Percentiles rank a stretch among this genome's conserved stretches.
These are phyloP conservation scores for Pseudotsuga menziesii DNA, from an alignment of 75 land plant genomes.

Conservation along the genomic window DNA sequence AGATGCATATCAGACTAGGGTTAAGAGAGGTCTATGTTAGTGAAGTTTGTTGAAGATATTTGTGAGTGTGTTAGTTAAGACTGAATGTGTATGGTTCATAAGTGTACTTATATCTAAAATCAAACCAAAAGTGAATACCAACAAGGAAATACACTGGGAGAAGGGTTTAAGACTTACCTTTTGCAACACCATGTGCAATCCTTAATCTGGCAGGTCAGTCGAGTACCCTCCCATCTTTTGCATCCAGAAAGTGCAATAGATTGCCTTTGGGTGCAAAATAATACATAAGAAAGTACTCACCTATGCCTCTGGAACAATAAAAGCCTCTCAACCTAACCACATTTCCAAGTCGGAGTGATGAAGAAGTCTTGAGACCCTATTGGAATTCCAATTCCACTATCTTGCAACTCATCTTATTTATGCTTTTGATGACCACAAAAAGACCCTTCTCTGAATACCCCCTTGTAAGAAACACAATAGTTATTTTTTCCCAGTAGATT, in stretches of 20 bases:
- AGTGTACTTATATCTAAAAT: background rate
- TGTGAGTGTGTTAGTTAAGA: background rate
- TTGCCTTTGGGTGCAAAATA: slow-evolving; percentile 73
- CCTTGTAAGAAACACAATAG: slow-evolving; percentile 67
- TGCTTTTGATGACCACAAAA: slow-evolving; percentile 53
- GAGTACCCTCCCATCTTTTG: slow-evolving; percentile 42
- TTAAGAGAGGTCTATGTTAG: no score
- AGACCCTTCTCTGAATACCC: slow-evolving; percentile 71
- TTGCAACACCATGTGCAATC: slow-evolving; percentile 68
- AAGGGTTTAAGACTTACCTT: slow-evolving; percentile 36
- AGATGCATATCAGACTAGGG: no score
- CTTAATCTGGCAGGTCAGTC: slow-evolving; percentile 71
- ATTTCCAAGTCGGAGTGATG: slow-evolving; percentile 61
- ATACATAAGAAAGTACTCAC: slow-evolving; percentile 78
- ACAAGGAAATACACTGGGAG: background rate
- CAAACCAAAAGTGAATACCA: background rate
- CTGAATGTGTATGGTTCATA: background rate
- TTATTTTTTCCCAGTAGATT: slow-evolving; percentile 67
- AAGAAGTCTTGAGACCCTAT: slow-evolving; percentile 54
- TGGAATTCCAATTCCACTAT: slow-evolving; percentile 63
- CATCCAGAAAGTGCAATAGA: slow-evolving; percentile 48
- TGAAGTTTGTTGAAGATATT: no score
- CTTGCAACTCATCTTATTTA: slow-evolving; percentile 58
- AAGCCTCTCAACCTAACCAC: slow-evolving; percentile 73
- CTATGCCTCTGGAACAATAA: slow-evolving; percentile 70